Conservation (phyloP, 78 protist genomes). For the Emiliania huxleyi region DNA sequence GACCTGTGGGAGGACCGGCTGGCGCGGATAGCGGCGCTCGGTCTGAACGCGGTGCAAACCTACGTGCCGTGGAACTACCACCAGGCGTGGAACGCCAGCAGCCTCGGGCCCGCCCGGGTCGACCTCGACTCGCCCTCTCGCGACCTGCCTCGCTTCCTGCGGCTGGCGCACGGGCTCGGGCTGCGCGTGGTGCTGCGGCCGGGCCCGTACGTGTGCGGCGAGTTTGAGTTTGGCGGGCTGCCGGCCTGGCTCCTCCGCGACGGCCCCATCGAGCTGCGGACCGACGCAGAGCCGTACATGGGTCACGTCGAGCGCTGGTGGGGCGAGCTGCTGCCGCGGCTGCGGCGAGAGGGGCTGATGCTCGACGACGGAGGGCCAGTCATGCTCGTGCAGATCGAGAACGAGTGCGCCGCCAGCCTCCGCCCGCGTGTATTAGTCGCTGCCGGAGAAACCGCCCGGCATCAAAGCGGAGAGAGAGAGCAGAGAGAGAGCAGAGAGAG, state of each 20-base stretch:
- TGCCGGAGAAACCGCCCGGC: too few relatives aligned
- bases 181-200: conserved; percentile 6
- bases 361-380: conserved; percentile 66
- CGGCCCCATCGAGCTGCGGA: not conserved
- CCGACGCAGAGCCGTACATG: not conserved
- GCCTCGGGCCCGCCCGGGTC: too few relatives aligned
- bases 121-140: not conserved
- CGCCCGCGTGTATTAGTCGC: too few relatives aligned
- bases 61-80: conserved; percentile 75
- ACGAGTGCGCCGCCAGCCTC: too few relatives aligned
- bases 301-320: not conserved
- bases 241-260: conserved; percentile 55
- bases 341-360: not conserved
- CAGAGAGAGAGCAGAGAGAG: too few relatives aligned
- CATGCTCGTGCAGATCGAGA: conserved; percentile 69
- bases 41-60: conserved; percentile 50
- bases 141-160: not conserved
- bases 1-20: conserved; percentile 28
- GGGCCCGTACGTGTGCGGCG: conserved; percentile 68
- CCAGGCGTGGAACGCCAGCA: conserved; percentile 28
- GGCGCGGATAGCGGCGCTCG: not conserved
- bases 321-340: not conserved
- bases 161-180: not conserved
- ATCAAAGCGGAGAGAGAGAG: too few relatives aligned
- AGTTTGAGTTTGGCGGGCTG: conserved; percentile 66